Evolutionary conservation across 352 stramenopile genomes (phyloP).

Genomic region (Globisporangium carolinianum): DNA sequence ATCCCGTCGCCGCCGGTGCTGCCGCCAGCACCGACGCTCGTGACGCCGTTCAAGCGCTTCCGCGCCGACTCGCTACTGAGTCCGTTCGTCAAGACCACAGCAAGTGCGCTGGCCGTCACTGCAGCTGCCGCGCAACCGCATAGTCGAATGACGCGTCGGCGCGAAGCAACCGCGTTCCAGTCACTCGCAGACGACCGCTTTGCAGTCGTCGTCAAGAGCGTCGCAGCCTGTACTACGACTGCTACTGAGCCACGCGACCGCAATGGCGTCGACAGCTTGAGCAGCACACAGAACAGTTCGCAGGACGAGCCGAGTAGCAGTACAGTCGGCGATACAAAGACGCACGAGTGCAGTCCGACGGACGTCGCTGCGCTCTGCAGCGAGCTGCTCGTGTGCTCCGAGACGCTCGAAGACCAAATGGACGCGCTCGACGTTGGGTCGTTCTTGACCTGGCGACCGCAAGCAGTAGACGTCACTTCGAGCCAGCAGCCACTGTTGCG

Average conservation of each 20-base stretch:
- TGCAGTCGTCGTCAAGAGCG: background rate
- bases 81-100: constrained; percentile 3
- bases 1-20: background rate
- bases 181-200: constrained; percentile 7
- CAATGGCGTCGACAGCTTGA: background rate
- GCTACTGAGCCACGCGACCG: background rate
- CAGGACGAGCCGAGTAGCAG: background rate
- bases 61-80: constrained; percentile 9
- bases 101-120: background rate
- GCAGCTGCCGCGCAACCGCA: background rate
- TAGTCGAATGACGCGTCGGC: constrained; percentile 2
- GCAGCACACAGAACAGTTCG: constrained; percentile 1
- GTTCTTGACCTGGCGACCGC: constrained; percentile 3
- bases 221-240: no score
- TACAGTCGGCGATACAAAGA: background rate
- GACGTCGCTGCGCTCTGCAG: constrained; percentile 9
- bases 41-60: constrained; percentile 13
- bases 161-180: constrained; percentile 1
- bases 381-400: constrained; percentile 8
- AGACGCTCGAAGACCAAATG: constrained; percentile 14
- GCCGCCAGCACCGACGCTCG: background rate
- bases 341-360: constrained; percentile 5
- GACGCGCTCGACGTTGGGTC: constrained; percentile 11
- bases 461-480: no score
- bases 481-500: background rate